Base-by-base conservation (phyloP, 179 eudicot genomes). In the Nepenthes alata region DNA sequence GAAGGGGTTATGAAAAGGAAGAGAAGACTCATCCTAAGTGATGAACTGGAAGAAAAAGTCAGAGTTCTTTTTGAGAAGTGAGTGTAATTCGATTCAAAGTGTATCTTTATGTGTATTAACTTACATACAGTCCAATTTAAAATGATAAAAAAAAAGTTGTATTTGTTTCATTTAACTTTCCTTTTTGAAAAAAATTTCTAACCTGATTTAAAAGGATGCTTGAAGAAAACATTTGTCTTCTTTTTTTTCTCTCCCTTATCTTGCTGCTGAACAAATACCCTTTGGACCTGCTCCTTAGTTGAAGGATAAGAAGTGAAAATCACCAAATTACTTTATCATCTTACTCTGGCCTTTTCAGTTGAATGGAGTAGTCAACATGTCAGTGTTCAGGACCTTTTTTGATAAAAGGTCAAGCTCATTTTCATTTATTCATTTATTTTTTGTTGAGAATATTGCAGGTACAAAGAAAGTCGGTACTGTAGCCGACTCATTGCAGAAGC, bases 21-120 rank as follows among this genome's bases (percentile, higher is more conserved):
- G 81, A 83, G 79, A 72, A 74, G 72, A 54, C 75, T 86, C 57
- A 70, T 79, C 61, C 77, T 78, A 37, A 75, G 61, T 78, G 84
- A 82, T 55, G 86, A 79, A 72, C 58, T 83, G 61, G 86, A 80
- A 63, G 80, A 73, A 62, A 76, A 75, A 70, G 67, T 86, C 37
- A 80, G 72, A 70, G 73, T 63, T 56, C 86, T 89, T 37, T 81
- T 75, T 69, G 89, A 91, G 64, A 83, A 70, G 96, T 89, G 73
- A 67, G 91, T 80, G 14, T 57, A 35, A 58, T 45, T 36, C 35
- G 50, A 41, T 41, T 41, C 5, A 4, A 41, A 41, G 45, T 25
- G 25, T 41, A 41, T 41, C 45, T 41, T 41, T 25, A 25, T 25
- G 25, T 25, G 8, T 41, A 41, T 41, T 41, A 41, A 41, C 45